Conservation (phyloP, 2,329 filamentous ascomycete genomes). For the Exserohilum turcica region DNA sequence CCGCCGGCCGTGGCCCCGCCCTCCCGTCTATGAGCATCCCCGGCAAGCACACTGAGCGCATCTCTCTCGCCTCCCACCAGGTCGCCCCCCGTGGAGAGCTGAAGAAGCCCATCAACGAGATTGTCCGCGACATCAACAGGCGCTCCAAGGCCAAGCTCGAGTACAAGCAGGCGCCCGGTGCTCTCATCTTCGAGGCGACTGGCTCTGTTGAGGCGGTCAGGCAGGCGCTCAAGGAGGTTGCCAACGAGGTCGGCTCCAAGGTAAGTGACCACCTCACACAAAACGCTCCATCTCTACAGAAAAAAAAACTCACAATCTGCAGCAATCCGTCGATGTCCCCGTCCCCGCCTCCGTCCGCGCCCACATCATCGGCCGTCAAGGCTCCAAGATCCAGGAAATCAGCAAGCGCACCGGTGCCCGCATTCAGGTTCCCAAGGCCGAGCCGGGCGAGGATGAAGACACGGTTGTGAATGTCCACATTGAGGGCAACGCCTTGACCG, state of each 20-base stretch:
- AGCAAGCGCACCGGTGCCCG: slow-evolving; percentile 87
- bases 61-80: slow-evolving; percentile 75
- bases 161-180: slow-evolving; percentile 73
- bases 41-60: slow-evolving; percentile 78
- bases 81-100: slow-evolving; percentile 77
- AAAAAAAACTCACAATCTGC: slow-evolving; percentile 16
- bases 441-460: slow-evolving; percentile 79
- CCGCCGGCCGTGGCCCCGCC: slow-evolving; percentile 41
- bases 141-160: slow-evolving; percentile 86
- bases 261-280: slow-evolving; percentile 54
- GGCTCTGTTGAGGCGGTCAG: slow-evolving; percentile 83
- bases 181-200: slow-evolving; percentile 81
- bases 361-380: slow-evolving; percentile 91
- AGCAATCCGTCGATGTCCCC: slow-evolving; percentile 73
- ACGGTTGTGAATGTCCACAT: slow-evolving; percentile 82
- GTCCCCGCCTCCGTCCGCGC: slow-evolving; percentile 83
- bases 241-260: slow-evolving; percentile 84
- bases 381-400: slow-evolving; percentile 85
- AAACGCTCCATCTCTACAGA: neutral
- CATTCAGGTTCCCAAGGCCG: slow-evolving; percentile 85
- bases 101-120: slow-evolving; percentile 82
- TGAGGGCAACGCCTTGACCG: slow-evolving; percentile 88
- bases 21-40: slow-evolving; percentile 73
- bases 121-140: slow-evolving; percentile 89
- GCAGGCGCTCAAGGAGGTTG: slow-evolving; percentile 86